phyloP scores from a whole-genome alignment of 345 rosid genomes.

The Eucalyptus brandiana region DNA sequence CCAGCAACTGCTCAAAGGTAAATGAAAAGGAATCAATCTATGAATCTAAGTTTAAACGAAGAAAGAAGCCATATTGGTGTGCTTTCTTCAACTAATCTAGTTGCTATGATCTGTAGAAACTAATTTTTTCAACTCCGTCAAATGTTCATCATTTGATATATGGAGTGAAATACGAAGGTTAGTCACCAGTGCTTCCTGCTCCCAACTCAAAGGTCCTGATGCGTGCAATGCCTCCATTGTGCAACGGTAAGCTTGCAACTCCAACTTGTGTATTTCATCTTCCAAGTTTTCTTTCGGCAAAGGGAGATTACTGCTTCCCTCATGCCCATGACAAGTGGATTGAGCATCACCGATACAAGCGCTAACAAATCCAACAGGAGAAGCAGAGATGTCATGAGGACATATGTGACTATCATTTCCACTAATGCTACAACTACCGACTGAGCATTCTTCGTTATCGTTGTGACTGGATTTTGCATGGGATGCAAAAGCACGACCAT shows the following conservation, averaged over 20 bases:
- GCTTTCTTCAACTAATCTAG: conserved; percentile 32
- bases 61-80: background rate
- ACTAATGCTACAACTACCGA: conserved; percentile 52
- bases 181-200: conserved; percentile 63
- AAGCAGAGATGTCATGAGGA: conserved; percentile 1
- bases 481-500: conserved; percentile 14
- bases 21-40: background rate
- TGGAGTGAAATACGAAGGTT: conserved; percentile 60
- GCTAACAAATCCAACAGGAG: conserved; percentile 17
- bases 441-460: conserved; percentile 38
- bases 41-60: background rate
- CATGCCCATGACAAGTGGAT: conserved; percentile 18
- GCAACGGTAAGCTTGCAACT: conserved; percentile 43
- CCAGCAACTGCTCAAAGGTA: background rate
- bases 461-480: conserved; percentile 10
- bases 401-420: conserved; percentile 1
- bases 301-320: conserved; percentile 8
- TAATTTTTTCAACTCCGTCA: conserved; percentile 57
- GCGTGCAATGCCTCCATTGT: conserved; percentile 46
- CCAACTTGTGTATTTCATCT: conserved; percentile 45
- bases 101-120: conserved; percentile 48
- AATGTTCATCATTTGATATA: conserved; percentile 74
- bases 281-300: conserved; percentile 20
- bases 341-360: conserved; percentile 32
- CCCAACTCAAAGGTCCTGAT: conserved; percentile 70